phyloP scores from a whole-genome alignment of 2,329 filamentous ascomycete genomes.

The Ophiostoma triangulosporum region DNA sequence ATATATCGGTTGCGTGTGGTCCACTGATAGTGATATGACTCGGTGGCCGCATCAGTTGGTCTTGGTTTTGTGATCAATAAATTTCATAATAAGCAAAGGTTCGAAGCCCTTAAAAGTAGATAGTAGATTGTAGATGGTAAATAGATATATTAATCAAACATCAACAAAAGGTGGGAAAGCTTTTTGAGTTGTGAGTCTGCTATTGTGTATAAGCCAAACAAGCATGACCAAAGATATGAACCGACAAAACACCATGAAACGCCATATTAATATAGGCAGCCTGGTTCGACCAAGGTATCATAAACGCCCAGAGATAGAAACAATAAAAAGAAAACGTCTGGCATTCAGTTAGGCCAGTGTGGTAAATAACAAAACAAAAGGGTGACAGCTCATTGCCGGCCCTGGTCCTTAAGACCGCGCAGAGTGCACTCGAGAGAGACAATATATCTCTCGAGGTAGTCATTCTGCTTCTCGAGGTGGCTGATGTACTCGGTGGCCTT shows the following conservation, averaged over 20 bases:
- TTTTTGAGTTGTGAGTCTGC: constrained; percentile 5
- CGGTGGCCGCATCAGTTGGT: neutral
- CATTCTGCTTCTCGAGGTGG: constrained; percentile 22
- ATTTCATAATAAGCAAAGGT: neutral
- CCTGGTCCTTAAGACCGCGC: neutral
- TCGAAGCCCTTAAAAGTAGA: neutral
- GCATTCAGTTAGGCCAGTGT: neutral
- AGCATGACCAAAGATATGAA: neutral
- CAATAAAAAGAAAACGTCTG: neutral
- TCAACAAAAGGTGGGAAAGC: neutral
- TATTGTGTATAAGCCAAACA: neutral
- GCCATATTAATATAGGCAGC: neutral
- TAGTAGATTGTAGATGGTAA: no score
- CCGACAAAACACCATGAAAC: neutral
- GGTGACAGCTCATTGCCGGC: neutral
- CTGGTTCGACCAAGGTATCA: constrained; percentile 4
- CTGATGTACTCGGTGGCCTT: constrained; percentile 27
- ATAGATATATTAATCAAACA: neutral
- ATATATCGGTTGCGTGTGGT: neutral
- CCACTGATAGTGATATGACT: neutral
- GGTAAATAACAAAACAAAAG: neutral
- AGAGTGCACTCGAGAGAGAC: neutral
- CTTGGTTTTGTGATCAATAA: neutral
- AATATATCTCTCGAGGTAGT: constrained; percentile 10
- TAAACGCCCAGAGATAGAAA: neutral